These are phyloP conservation scores for Cladosporium sp. DNA, from an alignment of 2,329 filamentous ascomycete species.

Conservation along the genomic window DNA sequence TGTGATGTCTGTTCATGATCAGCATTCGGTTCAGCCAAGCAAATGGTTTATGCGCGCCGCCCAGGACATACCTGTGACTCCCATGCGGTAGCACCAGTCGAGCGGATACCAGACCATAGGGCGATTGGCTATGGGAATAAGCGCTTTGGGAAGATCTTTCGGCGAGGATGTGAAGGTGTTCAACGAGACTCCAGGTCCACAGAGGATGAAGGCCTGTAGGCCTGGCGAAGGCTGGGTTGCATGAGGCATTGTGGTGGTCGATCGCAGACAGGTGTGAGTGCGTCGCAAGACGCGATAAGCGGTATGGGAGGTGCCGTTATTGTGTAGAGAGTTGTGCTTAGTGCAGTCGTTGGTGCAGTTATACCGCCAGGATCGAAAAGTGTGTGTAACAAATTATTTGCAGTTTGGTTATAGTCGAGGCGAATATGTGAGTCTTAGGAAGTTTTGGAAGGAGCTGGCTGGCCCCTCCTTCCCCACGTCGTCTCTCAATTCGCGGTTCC, in stretches of 20 bases:
- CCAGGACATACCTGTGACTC: constrained; percentile 60
- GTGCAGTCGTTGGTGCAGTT: no score
- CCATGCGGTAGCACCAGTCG: constrained; percentile 79
- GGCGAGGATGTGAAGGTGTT: constrained; percentile 78
- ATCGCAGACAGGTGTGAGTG: background rate
- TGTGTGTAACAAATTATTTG: no score
- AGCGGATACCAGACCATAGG: constrained; percentile 90
- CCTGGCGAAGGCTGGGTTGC: constrained; percentile 70
- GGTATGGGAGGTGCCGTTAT: no score
- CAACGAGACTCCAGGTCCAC: constrained; percentile 76
- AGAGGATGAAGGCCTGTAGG: constrained; percentile 79
- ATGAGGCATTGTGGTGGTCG: constrained; percentile 60
- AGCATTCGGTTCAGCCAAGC: background rate
- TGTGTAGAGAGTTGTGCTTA: no score
- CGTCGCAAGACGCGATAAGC: background rate
- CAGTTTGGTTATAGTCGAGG: no score
- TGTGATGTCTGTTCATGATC: constrained; percentile 44
- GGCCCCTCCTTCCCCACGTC: no score
- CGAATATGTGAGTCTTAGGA: no score
- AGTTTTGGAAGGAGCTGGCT: no score
- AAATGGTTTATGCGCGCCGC: background rate
- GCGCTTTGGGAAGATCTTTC: constrained; percentile 75
- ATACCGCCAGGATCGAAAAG: no score
- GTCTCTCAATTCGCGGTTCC: no score
- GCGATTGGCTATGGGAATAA: constrained; percentile 76